Percentiles rank a stretch among this genome's conserved stretches.
Evolutionary conservation across 139 green algal species (phyloP).

Genomic region (Chlorella ohadii): DNA sequence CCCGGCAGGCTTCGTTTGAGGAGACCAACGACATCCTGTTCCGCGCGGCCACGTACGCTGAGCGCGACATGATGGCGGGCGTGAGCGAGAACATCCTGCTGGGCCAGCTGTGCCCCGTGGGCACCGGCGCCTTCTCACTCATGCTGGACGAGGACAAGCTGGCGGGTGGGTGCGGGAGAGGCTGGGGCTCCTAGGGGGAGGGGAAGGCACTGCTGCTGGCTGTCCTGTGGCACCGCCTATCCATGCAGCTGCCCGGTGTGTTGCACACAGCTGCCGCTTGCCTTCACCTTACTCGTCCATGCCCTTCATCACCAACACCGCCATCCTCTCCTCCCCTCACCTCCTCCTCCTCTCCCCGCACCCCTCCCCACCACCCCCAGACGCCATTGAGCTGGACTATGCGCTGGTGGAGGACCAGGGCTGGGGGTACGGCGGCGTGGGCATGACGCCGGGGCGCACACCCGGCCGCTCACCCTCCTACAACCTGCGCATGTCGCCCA

Average conservation of each 20-base stretch:
- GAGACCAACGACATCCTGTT: slow-evolving; percentile 99
- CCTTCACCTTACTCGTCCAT: too few relatives aligned
- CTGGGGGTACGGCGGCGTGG: not conserved
- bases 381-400: slow-evolving; percentile 87
- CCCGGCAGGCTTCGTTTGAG: slow-evolving; percentile 89
- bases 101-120: slow-evolving; percentile 90
- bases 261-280: too few relatives aligned
- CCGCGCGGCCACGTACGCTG: slow-evolving; percentile 79
- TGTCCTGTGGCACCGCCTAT: too few relatives aligned
- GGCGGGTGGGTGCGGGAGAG: slow-evolving; percentile 32
- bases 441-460: slow-evolving; percentile 65
- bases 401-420: slow-evolving; percentile 23
- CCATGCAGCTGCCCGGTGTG: too few relatives aligned
- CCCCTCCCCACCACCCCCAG: not conserved
- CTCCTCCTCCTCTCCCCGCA: not conserved
- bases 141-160: slow-evolving; percentile 93
- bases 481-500: slow-evolving; percentile 58
- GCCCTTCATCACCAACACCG: too few relatives aligned
- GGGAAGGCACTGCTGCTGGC: too few relatives aligned
- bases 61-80: slow-evolving; percentile 83
- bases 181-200: too few relatives aligned
- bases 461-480: slow-evolving; percentile 45
- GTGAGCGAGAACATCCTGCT: slow-evolving; percentile 99
- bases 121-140: slow-evolving; percentile 94
- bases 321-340: too few relatives aligned